Base-by-base conservation (phyloP, 495 filamentous ascomycete genomes). In the Hamigera avellanea region DNA sequence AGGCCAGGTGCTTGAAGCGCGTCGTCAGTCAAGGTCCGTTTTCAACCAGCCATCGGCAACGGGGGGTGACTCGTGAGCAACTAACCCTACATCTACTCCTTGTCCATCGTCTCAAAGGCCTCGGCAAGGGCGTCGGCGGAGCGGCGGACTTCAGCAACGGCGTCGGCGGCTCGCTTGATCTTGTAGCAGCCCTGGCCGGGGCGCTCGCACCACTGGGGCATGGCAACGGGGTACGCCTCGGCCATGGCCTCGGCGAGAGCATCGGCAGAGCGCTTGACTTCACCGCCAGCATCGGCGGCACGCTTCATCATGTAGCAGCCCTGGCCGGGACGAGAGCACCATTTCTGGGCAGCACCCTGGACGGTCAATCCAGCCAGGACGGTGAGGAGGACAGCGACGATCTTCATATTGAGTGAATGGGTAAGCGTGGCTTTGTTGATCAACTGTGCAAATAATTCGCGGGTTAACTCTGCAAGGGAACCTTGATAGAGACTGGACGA, bases 391-490 rank as follows among this genome's bases (percentile, higher is more conserved):
- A 68, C 35, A 19, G 59, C 42, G 35, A 56, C 43, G 46, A 69
- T 38, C 66, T 72, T 72, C 70, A 75, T 73, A 16, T 37, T 62
- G 49, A 33, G n/a, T n/a, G n/a, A n/a, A n/a, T n/a, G n/a, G n/a
- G n/a, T n/a, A n/a, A n/a, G n/a, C n/a, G n/a, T n/a, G n/a, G n/a
- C n/a, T n/a, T n/a, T n/a, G n/a, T n/a, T n/a, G n/a, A n/a, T n/a
- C n/a, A n/a, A n/a, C n/a, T n/a, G n/a, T n/a, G n/a, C n/a, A n/a
- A n/a, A n/a, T n/a, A n/a, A n/a, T n/a, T n/a, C n/a, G n/a, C n/a
- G n/a, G n/a, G n/a, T n/a, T n/a, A n/a, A n/a, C n/a, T n/a, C n/a
- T n/a, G n/a, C n/a, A n/a, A n/a, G n/a, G n/a, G n/a, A n/a, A n/a
- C n/a, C n/a, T n/a, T n/a, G n/a, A n/a, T n/a, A n/a, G n/a, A n/a